Percentiles rank a stretch among this genome's conserved stretches.
Evolutionary conservation across 306 rosid genomes (phyloP).

Genomic region (Fragaria iinumae): DNA sequence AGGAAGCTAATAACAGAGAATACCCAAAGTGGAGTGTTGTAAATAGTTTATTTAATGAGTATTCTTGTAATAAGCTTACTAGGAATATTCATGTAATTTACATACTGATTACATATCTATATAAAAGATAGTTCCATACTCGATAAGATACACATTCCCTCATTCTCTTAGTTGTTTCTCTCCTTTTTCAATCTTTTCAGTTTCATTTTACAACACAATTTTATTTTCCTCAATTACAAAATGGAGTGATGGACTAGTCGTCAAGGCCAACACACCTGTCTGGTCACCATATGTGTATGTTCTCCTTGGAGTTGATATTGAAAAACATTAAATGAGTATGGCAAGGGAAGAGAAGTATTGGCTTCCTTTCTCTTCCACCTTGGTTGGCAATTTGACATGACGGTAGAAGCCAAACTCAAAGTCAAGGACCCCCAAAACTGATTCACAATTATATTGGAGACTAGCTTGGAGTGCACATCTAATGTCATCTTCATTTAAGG

Average conservation of each 20-base stretch:
- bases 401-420: not conserved
- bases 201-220: too few species aligned
- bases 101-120: too few species aligned
- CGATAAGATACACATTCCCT: too few species aligned
- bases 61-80: too few species aligned
- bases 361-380: slow-evolving; percentile 9
- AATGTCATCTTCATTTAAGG: not conserved
- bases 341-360: slow-evolving; percentile 24
- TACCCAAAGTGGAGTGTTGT: too few species aligned
- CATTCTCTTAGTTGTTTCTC: too few species aligned
- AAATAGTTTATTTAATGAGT: too few species aligned
- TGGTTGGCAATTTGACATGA: slow-evolving; percentile 9
- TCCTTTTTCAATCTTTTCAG: too few species aligned
- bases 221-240: not conserved
- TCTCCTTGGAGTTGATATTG: slow-evolving; percentile 26
- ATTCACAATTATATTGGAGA: not conserved
- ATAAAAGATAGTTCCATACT: too few species aligned
- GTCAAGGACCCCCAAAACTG: not conserved
- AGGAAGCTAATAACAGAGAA: too few species aligned
- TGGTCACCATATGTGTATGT: not conserved
- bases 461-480: slow-evolving; percentile 1
- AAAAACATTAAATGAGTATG: slow-evolving; percentile 20
- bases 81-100: too few species aligned
- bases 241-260: not conserved
- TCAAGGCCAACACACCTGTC: not conserved